Base-by-base conservation (phyloP, 108 stramenopile species). In the Pseudonitzschia pungens region DNA sequence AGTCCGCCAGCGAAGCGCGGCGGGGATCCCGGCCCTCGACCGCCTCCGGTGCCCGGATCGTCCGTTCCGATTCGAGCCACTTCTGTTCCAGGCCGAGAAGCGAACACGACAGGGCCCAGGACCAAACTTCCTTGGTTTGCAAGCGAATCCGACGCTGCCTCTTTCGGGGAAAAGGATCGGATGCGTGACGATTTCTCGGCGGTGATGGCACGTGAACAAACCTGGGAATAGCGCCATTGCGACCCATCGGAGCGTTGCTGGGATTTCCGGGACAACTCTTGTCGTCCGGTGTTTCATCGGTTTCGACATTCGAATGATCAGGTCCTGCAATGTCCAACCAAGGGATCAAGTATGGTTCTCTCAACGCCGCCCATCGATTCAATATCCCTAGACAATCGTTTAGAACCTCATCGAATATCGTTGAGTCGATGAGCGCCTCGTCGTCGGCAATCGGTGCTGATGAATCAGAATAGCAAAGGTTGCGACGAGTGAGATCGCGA, bases 321-420 rank as follows among this genome's bases (percentile, higher is more conserved):
- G 26, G 55, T 32, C 77, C 78, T 44, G 69, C 66, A 58, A 79
- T 73, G 32, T 79, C 73, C 31, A 63, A 68, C 78, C 78, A 79
- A 20, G 78, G 78, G 28, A 74, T 54, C n/a, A 68, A 70, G 22
- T 64, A 56, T 12, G 78, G 73, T 24, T 79, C 73, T 50, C 78
- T 58, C 45, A 79, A 55, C 28, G 62, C 31, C 28, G 68, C 45
- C 78, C 78, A 79, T 14, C 66, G 50, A 16, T 27, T 43, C 40
- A 79, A 56, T 63, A 78, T 68, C 27, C 31, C 33, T 9, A 70
- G 4, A 26, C 71, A 72, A n/a, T 78, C 71, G 5, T 70, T 55
- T 26, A 78, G 52, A 27, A 65, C 27, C 24, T 27, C 48, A 21
- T 67, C 45, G 45, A 67, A 67, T 27, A 67, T 6, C 10, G 31